phyloP scores from a whole-genome alignment of 164 flowering plant genomes.

The Brasenia schreberi region DNA sequence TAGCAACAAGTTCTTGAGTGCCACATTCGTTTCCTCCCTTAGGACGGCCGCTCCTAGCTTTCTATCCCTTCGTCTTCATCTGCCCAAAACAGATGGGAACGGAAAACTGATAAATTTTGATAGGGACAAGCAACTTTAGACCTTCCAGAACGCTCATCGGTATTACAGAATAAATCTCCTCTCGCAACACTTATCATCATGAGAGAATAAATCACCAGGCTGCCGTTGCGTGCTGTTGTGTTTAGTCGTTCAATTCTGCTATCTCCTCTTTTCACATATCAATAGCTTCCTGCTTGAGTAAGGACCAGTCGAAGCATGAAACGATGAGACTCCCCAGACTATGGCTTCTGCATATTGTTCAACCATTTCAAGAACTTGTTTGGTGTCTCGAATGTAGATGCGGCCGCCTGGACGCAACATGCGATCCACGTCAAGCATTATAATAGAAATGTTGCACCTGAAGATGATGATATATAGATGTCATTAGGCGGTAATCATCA shows the following conservation, averaged over 20 bases:
- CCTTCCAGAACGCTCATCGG: no score
- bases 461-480: not conserved
- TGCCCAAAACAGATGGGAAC: no score
- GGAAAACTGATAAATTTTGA: no score
- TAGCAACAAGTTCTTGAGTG: no score
- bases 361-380: constrained; percentile 30
- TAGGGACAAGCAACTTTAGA: no score
- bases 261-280: constrained; percentile 35
- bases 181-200: no score
- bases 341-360: constrained; percentile 36
- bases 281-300: constrained; percentile 49
- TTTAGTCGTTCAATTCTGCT: constrained; percentile 2
- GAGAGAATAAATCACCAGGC: not conserved
- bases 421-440: constrained; percentile 83
- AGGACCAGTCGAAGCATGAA: constrained; percentile 58
- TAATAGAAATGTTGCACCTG: constrained; percentile 53
- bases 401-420: constrained; percentile 75
- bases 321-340: constrained; percentile 40
- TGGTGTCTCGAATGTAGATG: constrained; percentile 48
- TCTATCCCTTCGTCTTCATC: no score
- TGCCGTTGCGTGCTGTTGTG: not conserved
- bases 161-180: no score
- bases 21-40: no score
- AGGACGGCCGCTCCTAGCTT: no score
- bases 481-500: not conserved